A percentile compares a stretch with the other conserved stretches of the same genome.
phyloP scores from a whole-genome alignment of 2,329 filamentous ascomycete species.

The Paecilomyces dactylethromorphus region DNA sequence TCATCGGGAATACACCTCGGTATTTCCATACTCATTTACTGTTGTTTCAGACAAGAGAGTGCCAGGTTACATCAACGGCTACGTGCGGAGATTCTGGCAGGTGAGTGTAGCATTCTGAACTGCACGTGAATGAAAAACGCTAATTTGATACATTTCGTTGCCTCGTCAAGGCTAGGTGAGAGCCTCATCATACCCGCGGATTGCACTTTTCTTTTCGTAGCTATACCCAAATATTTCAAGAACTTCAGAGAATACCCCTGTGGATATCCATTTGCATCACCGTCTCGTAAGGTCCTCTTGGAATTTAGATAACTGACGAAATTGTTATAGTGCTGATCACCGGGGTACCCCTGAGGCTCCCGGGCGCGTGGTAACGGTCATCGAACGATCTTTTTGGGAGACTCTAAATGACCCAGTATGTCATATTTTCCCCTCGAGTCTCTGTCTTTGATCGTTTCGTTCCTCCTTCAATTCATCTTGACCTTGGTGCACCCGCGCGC shows the following conservation, averaged over 20 bases:
- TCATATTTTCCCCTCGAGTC: conserved; percentile 5
- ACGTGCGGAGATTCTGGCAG: conserved; percentile 97
- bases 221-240: not conserved
- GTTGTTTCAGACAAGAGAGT: conserved; percentile 63
- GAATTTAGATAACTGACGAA: conserved; percentile 5
- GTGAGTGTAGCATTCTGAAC: conserved; percentile 45
- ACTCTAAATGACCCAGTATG: conserved; percentile 60
- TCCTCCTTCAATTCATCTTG: not conserved
- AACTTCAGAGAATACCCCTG: not conserved
- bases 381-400: conserved; percentile 77
- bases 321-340: conserved; percentile 70
- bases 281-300: not conserved
- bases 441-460: not conserved
- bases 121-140: not conserved
- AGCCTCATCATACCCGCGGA: not conserved
- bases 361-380: conserved; percentile 87
- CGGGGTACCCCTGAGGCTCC: conserved; percentile 82
- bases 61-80: conserved; percentile 85
- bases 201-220: not conserved
- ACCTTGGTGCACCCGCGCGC: not conserved
- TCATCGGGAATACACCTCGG: not conserved
- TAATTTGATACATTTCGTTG: not conserved
- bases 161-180: conserved; percentile 24
- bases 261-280: not conserved
- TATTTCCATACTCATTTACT: not conserved